phyloP scores from a whole-genome alignment of 2,329 filamentous ascomycete genomes.

The Nothophoma quercina region DNA sequence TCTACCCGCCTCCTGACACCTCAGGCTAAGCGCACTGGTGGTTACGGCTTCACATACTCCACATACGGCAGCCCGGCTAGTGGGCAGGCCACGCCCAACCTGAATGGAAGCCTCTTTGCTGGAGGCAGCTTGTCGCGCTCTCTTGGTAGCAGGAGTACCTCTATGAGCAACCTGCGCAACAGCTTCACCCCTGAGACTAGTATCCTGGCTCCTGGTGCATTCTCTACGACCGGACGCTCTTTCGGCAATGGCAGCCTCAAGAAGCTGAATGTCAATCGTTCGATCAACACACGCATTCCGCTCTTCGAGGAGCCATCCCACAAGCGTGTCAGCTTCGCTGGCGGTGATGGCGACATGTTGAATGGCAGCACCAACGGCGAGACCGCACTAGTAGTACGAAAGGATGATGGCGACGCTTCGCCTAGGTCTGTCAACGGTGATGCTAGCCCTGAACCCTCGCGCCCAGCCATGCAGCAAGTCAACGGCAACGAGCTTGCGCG shows the following conservation, averaged over 20 bases:
- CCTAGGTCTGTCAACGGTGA: constrained; percentile 60
- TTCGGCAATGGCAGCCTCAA: constrained; percentile 69
- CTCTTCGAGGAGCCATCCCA: constrained; percentile 65
- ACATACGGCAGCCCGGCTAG: constrained; percentile 84
- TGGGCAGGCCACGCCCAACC: constrained; percentile 67
- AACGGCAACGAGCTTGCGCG: constrained; percentile 79
- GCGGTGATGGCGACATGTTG: constrained; percentile 52
- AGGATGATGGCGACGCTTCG: constrained; percentile 59
- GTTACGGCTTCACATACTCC: constrained; percentile 92
- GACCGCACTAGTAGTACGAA: constrained; percentile 59
- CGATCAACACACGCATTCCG: constrained; percentile 71
- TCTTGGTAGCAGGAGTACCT: constrained; percentile 81
- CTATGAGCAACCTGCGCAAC: constrained; percentile 83
- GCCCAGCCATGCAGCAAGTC: constrained; percentile 73
- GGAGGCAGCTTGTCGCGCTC: constrained; percentile 72
- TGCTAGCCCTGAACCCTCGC: constrained; percentile 46
- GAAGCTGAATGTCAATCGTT: constrained; percentile 90
- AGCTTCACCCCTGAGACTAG: constrained; percentile 85
- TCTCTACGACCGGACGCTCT: constrained; percentile 67
- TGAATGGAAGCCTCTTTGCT: constrained; percentile 59
- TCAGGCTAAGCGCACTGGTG: constrained; percentile 70
- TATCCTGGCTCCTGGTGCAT: constrained; percentile 83
- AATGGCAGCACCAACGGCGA: constrained; percentile 53
- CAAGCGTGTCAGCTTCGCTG: constrained; percentile 89
- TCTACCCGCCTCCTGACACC: constrained; percentile 83